Conservation (phyloP, 495 filamentous ascomycete genomes). For the Penicillium desertorum region DNA sequence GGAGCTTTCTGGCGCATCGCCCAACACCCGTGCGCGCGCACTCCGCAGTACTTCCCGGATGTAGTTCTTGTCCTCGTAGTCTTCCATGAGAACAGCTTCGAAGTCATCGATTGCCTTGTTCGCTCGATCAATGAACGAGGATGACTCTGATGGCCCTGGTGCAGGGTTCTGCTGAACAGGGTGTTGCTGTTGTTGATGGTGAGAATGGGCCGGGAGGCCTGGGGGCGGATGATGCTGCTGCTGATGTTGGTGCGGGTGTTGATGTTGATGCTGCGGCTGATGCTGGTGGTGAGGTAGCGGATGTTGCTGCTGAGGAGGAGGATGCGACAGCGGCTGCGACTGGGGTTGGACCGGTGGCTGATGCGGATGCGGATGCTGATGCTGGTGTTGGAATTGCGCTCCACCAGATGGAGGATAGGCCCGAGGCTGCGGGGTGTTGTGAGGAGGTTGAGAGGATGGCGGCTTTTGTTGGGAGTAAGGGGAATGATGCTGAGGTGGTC, state of each 20-base stretch:
- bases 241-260: slow-evolving; percentile 24
- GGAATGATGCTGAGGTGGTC: slow-evolving; percentile 29
- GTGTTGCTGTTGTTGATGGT: slow-evolving; percentile 31
- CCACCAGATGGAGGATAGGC: slow-evolving; percentile 23
- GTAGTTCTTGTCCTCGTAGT: slow-evolving; percentile 53
- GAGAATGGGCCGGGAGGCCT: slow-evolving; percentile 30
- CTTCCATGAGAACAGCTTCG: slow-evolving; percentile 48
- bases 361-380: slow-evolving; percentile 28
- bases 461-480: slow-evolving; percentile 29
- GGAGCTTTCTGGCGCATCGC: slow-evolving; percentile 45
- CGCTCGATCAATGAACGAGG: slow-evolving; percentile 48
- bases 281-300: slow-evolving; percentile 19
- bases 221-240: slow-evolving; percentile 38
- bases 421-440: slow-evolving; percentile 23
- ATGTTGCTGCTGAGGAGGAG: slow-evolving; percentile 21
- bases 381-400: slow-evolving; percentile 21
- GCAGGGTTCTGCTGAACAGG: slow-evolving; percentile 28
- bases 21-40: slow-evolving; percentile 47
- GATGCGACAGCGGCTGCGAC: slow-evolving; percentile 29
- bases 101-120: slow-evolving; percentile 54
- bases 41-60: slow-evolving; percentile 52
- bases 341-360: slow-evolving; percentile 27
- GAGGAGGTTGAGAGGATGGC: slow-evolving; percentile 21
- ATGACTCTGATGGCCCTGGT: slow-evolving; percentile 49
- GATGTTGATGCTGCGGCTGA: slow-evolving; percentile 19